A percentile compares a stretch with the other conserved stretches of the same genome.
Conservation (phyloP, 164 flowering plant species). For the Buxus sempervirens region DNA sequence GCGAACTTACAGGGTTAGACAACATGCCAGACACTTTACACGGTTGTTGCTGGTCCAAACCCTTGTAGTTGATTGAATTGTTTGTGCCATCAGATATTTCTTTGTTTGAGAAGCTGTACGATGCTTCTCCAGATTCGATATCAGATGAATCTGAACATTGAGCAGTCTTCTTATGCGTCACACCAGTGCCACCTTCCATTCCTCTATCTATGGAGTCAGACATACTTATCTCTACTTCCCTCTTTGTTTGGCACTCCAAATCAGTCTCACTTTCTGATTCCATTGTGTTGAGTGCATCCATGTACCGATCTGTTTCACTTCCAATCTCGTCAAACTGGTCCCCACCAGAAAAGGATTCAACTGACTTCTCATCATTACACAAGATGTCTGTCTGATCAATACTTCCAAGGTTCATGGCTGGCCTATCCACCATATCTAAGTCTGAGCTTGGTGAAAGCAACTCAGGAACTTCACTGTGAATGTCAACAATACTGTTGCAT, state of each 20-base stretch:
- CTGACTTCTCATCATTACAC: slow-evolving; percentile 22
- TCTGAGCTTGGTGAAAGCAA: slow-evolving; percentile 19
- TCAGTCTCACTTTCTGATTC: slow-evolving; percentile 82
- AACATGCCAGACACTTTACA: slow-evolving; percentile 20
- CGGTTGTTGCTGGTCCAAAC: slow-evolving; percentile 17
- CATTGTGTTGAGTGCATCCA: slow-evolving; percentile 80
- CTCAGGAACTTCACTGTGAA: slow-evolving; percentile 23
- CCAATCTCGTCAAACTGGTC: slow-evolving; percentile 48
- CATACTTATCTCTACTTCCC: slow-evolving; percentile 30
- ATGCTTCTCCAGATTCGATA: slow-evolving; percentile 24
- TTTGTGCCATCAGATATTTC: slow-evolving; percentile 16
- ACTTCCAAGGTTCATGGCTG: slow-evolving; percentile 14
- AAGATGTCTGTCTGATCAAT: slow-evolving; percentile 22
- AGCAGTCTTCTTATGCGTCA: slow-evolving; percentile 3
- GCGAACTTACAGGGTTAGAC: slow-evolving; percentile 19
- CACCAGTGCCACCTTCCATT: slow-evolving; percentile 17
- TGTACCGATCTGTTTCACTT: slow-evolving; percentile 66
- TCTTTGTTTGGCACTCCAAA: slow-evolving; percentile 49
- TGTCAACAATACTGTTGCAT: slow-evolving; percentile 10
- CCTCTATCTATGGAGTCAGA: slow-evolving; percentile 21
- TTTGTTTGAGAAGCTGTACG: slow-evolving; percentile 20
- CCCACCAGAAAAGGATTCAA: slow-evolving; percentile 17
- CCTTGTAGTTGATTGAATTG: slow-evolving; percentile 19
- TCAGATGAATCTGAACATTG: slow-evolving; percentile 23
- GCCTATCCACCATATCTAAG: slow-evolving; percentile 20